Evolutionary conservation across 345 rosid genomes (phyloP), one percentile per base, ranked within the genome.

Genomic region (Brassica cretica): DNA sequence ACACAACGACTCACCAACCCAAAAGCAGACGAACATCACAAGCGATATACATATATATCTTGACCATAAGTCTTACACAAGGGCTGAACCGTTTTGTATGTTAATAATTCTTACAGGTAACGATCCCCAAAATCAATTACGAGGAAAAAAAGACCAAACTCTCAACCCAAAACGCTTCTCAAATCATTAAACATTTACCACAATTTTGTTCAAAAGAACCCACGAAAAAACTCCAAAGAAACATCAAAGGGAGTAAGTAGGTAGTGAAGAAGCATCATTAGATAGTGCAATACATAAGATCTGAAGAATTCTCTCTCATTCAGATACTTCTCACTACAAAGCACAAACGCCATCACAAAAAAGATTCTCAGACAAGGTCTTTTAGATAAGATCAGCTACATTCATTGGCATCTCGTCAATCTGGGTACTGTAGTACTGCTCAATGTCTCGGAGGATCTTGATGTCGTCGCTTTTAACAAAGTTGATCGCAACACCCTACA

Each of bases 351-450:
- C 75, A 66, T 70, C 71, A 70, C 63, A 30, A 39, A 58, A 62
- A 16, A 30, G 21, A 29, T n/a, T 51, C 70, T 62, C 35, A 8
- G 51, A 37, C 60, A 68, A 37, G 1, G 32, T 64, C 70, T 67
- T 74, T 82, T 70, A 89, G 69, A 91, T 87, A 35, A 93, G 88
- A 82, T 93, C 98, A 64, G 95, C 90, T 76, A 91, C 95, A 71
- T 91, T 93, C 98, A 91, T 87, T 0, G 97, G 97, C 97, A 93
- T 91, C 84, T 93, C 98, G 11, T 91, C 95, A 5, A 93, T 93
- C 92, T 93, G 97, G 61, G 98, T 93, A 84, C 93, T 91, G 84
- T 93, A 91, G 62, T 91, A 93, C 75, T 91, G 95, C 88, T 91
- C 93, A 18, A 91, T 93, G 74, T 93, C 95, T 66, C 97, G 83